Evolutionary conservation across 2,329 filamentous ascomycete species (phyloP), one percentile per base, ranked within the genome.

Genomic region (Fusarium nematophilum): DNA sequence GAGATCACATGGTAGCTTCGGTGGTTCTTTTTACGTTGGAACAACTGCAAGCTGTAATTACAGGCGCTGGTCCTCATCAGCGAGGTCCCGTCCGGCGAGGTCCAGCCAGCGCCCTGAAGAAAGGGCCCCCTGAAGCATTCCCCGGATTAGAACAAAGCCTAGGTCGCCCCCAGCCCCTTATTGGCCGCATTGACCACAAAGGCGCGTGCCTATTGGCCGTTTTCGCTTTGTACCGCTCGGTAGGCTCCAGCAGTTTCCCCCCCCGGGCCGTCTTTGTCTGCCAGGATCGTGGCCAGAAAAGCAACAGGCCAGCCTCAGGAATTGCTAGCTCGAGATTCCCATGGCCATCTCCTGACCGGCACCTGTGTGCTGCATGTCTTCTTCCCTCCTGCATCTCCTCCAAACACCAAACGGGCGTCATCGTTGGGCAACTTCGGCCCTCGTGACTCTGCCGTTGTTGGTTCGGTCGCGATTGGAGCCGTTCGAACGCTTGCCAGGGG

Each of bases 221-320:
- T 42, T 18, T 13, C 30, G 36, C 15, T 54, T 34, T 29, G 52
- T 40, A 44, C 30, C 37, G 21, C 21, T 21, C 21, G 21, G 21
- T 21, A 37, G 51, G 36, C 51, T 52, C 34, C 38, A 38, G 40
- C 14, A 27, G 43, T 37, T 57, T 42, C 42, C 47, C 17, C 42
- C 23, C 31, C 50, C 29, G 29, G n/a, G 13, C 46, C 33, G 34
- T 52, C 40, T 55, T 52, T 45, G 55, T 63, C 21, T 63, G 55
- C 52, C 52, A 67, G 62, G 58, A 69, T 66, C 66, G 66, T 69
- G 63, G 62, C 59, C 45, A 57, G 51, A 43, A 62, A 56, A 39
- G 43, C 26, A 38, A 40, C 47, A 26, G 18, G 37, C 37, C 46
- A 25, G 46, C 27, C 46, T 57, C 59, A 61, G 55, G 62, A 66